These are phyloP conservation scores for Rutstroemia sydowiana DNA, from an alignment of 2,329 filamentous ascomycete species.

Conservation along the genomic window DNA sequence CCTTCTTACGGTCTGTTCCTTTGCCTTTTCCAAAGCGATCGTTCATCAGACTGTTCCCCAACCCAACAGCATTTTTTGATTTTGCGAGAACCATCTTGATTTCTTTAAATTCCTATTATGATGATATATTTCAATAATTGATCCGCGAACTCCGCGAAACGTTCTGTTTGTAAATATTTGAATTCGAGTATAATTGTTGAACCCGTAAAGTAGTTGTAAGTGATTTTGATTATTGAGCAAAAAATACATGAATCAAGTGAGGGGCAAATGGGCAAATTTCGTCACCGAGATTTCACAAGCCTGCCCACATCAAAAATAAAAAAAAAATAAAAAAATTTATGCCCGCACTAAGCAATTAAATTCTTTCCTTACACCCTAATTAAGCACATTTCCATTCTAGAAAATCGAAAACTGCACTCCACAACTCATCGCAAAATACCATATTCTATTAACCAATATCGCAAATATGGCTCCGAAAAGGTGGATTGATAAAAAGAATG, in stretches of 20 bases:
- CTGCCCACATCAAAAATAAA: slow-evolving; percentile 13
- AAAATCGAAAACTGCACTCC: not conserved
- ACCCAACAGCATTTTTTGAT: slow-evolving; percentile 88
- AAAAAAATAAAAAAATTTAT: slow-evolving; percentile 4
- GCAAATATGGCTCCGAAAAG: slow-evolving; percentile 28
- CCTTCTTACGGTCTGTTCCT: slow-evolving; percentile 72
- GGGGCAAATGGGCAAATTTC: slow-evolving; percentile 10
- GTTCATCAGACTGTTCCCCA: slow-evolving; percentile 98
- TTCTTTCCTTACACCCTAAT: slow-evolving; percentile 5
- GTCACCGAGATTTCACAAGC: slow-evolving; percentile 4
- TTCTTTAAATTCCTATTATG: not conserved
- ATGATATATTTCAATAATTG: not conserved
- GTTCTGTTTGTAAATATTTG: too few relatives aligned
- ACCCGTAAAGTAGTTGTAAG: not conserved
- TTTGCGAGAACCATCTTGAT: slow-evolving; percentile 68
- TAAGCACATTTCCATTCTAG: not conserved
- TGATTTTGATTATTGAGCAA: slow-evolving; percentile 19
- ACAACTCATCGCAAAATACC: not conserved
- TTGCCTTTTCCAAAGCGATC: slow-evolving; percentile 95
- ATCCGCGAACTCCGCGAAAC: not conserved
- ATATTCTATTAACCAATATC: slow-evolving; percentile 29
- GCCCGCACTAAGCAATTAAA: slow-evolving; percentile 8
- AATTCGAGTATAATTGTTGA: not conserved
- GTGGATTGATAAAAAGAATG: slow-evolving; percentile 76
- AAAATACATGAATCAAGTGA: slow-evolving; percentile 8